These are phyloP conservation scores for Penicillium crustosum DNA, from an alignment of 2,329 filamentous ascomycete genomes.

Conservation along the genomic window DNA sequence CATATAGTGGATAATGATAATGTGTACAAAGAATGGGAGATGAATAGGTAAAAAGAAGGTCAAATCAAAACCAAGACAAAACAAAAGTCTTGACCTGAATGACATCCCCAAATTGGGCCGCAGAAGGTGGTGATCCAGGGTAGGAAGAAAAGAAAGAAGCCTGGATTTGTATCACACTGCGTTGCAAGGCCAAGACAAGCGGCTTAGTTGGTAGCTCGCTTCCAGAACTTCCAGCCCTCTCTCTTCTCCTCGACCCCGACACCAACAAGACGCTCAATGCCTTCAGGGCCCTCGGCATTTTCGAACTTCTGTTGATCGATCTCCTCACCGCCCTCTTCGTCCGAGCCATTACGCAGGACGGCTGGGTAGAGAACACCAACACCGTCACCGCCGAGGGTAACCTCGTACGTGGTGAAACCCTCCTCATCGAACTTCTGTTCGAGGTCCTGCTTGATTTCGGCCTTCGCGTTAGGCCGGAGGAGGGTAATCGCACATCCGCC, in stretches of 20 bases:
- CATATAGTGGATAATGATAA: conserved; percentile 18
- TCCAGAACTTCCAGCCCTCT: conserved; percentile 87
- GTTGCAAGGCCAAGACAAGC: neutral
- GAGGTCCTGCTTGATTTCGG: conserved; percentile 60
- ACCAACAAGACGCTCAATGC: conserved; percentile 83
- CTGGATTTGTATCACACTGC: neutral
- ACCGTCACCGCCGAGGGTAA: conserved; percentile 87
- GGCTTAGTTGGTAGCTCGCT: conserved; percentile 32
- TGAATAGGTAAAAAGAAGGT: conserved; percentile 1
- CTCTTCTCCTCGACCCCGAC: conserved; percentile 68
- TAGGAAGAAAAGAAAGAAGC: neutral
- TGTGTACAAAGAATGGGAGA: conserved; percentile 25
- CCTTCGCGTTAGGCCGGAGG: conserved; percentile 65
- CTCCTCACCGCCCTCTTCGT: conserved; percentile 81
- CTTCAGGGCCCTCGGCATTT: conserved; percentile 77
- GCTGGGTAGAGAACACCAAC: conserved; percentile 94
- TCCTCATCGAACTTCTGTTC: conserved; percentile 66
- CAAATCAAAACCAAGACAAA: neutral
- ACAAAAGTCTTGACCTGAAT: neutral
- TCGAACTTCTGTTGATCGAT: conserved; percentile 90
- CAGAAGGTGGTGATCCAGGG: neutral
- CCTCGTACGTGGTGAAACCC: conserved; percentile 82
- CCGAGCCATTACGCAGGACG: conserved; percentile 79
- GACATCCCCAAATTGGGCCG: neutral
- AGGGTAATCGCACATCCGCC: conserved; percentile 95